Evolutionary conservation across 1,284 basidiomycete species (phyloP), one percentile per base, ranked within the genome.

Genomic region (Blastosporella zonata): DNA sequence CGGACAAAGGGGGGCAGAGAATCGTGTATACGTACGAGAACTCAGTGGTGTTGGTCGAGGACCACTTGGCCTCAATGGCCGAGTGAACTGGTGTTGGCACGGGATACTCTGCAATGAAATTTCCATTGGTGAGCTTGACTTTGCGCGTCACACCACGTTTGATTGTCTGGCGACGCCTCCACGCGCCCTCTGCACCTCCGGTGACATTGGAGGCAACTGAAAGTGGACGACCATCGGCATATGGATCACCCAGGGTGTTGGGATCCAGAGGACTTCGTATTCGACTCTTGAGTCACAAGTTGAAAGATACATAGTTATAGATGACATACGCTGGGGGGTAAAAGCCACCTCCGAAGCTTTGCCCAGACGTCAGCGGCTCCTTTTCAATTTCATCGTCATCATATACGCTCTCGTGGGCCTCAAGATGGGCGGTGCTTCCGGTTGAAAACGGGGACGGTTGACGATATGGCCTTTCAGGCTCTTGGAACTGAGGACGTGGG

Each of bases 141-240:
- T 90, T 92, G 57, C 90, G 90, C n/a, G 90, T 93, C 12, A 91
- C 87, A 58, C 90, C 91, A 48, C 91, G 87, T 64, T 90, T 90
- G 69, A 93, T 90, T n/a, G 90, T 93, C 67, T 95, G 91, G 44
- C 92, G 83, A 47, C 88, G 82, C 60, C 88, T 77, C 89, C 89
- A 90, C n/a, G 83, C 84, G 42, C 74, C 79, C 51, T 90, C 85
- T 29, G 76, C 78, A 43, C 84, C 84, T 50, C 71, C 77, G n/a
- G 81, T 82, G 6, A 77, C 74, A 21, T 77, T 76, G 0, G 87
- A 87, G 37, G 78, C 74, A n/a, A 75, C 67, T 5, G 87, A 90
- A 28, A 61, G 54, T 6, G 88, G 87, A 23, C 87, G 80, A 22
- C 64, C 58, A 15, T 46, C 28, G 15, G 59, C 60, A 55, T 84